Conservation (phyloP, 2,329 filamentous ascomycete species). For the Ceratocystis papillata region DNA sequence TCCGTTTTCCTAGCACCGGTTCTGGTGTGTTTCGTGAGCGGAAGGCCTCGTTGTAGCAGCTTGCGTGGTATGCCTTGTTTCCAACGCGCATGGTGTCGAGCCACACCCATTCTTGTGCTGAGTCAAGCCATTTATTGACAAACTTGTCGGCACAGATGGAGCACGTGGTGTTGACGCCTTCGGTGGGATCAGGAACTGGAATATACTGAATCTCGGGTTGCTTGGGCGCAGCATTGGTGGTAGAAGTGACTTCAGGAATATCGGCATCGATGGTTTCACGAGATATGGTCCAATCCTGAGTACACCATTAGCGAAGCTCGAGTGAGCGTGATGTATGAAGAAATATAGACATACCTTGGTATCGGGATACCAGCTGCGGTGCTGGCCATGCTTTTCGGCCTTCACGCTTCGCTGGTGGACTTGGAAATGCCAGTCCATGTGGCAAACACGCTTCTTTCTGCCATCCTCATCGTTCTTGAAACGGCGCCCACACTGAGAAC, state of each 20-base stretch:
- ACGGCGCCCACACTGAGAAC: conserved; percentile 80
- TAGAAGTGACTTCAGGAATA: conserved; percentile 31
- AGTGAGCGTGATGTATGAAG: conserved; percentile 11
- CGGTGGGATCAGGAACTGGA: conserved; percentile 67
- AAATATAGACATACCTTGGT: conserved; percentile 53
- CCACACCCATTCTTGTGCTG: conserved; percentile 95
- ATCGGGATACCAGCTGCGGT: conserved; percentile 90
- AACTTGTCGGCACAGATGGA: conserved; percentile 95
- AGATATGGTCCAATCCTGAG: conserved; percentile 78
- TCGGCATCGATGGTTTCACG: conserved; percentile 66
- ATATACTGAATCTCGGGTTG: conserved; percentile 57
- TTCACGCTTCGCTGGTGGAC: conserved; percentile 84
- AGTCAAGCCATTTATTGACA: conserved; percentile 81
- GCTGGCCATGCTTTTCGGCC: conserved; percentile 72
- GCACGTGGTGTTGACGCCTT: conserved; percentile 65
- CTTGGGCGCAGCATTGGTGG: conserved; percentile 39
- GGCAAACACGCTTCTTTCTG: conserved; percentile 72
- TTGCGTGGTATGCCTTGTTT: conserved; percentile 75
- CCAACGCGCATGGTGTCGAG: conserved; percentile 74
- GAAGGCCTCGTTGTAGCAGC: conserved; percentile 73
- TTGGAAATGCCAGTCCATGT: conserved; percentile 97
- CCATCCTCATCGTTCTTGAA: conserved; percentile 70
- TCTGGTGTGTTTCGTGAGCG: conserved; percentile 48
- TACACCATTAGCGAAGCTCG: conserved; percentile 28
- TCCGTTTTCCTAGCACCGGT: conserved; percentile 60